These are phyloP conservation scores for Taphrina wiesneri DNA, from an alignment of 1,139 yeast species.

Conservation along the genomic window DNA sequence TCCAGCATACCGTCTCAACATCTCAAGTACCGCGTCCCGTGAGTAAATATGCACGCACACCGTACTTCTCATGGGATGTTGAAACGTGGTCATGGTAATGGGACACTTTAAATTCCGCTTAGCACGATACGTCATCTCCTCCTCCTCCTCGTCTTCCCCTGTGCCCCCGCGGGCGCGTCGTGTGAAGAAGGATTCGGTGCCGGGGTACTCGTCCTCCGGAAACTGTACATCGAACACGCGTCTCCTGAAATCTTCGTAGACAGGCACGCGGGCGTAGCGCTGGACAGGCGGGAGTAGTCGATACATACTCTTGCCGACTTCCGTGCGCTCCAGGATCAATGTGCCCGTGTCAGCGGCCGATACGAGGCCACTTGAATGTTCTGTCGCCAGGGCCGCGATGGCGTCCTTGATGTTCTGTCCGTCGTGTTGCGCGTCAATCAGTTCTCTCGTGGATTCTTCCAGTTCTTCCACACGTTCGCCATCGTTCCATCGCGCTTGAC, in stretches of 20 bases:
- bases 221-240: slow-evolving; percentile 35
- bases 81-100: slow-evolving; percentile 36
- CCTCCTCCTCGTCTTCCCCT: slow-evolving; percentile 34
- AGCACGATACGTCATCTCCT: slow-evolving; percentile 37
- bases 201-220: slow-evolving; percentile 37
- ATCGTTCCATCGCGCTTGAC: neutral
- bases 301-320: slow-evolving; percentile 8
- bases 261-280: slow-evolving; percentile 16
- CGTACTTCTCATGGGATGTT: slow-evolving; percentile 39
- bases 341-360: neutral
- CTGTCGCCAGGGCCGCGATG: neutral
- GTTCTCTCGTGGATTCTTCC: neutral
- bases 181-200: slow-evolving; percentile 34
- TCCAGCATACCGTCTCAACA: slow-evolving; percentile 19
- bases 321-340: slow-evolving; percentile 6
- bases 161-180: neutral
- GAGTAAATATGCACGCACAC: slow-evolving; percentile 40
- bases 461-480: neutral
- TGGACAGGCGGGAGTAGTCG: neutral
- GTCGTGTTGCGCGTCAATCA: slow-evolving; percentile 3
- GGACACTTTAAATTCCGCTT: slow-evolving; percentile 39
- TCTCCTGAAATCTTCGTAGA: slow-evolving; percentile 28
- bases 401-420: neutral
- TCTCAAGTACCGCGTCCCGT: slow-evolving; percentile 36
- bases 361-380: neutral